phyloP scores from a whole-genome alignment of 768 basidiomycete genomes.

The Amanita rubescens region DNA sequence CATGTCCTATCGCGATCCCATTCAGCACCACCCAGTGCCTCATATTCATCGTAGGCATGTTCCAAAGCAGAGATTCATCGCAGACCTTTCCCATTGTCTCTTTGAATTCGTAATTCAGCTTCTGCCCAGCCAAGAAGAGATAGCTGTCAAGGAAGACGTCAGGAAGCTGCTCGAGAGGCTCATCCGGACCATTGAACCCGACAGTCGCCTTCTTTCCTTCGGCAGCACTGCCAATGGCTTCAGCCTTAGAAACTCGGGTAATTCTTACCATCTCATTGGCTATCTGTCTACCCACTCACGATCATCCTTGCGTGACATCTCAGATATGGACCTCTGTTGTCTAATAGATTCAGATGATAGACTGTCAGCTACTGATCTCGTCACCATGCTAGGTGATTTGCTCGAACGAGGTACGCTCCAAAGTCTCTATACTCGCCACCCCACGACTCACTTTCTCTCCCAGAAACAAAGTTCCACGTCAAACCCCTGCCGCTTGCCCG shows the following conservation, averaged over 20 bases:
- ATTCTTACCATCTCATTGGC: slow-evolving; percentile 9
- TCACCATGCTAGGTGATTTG: slow-evolving; percentile 88
- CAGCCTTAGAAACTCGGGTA: slow-evolving; percentile 92
- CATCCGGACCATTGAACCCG: slow-evolving; percentile 90
- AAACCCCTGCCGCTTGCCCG: slow-evolving; percentile 94
- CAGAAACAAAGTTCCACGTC: slow-evolving; percentile 94
- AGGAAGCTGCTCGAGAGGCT: slow-evolving; percentile 90
- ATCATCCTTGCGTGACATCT: slow-evolving; percentile 1
- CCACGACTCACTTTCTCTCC: slow-evolving; percentile 8
- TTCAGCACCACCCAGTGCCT: background rate
- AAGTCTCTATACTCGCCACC: slow-evolving; percentile 5
- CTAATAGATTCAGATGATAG: slow-evolving; percentile 84
- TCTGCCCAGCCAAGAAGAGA: slow-evolving; percentile 83
- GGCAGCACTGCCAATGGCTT: slow-evolving; percentile 97
- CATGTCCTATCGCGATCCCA: background rate
- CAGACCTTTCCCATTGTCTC: slow-evolving; percentile 82
- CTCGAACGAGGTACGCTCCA: slow-evolving; percentile 77
- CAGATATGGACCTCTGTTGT: slow-evolving; percentile 99
- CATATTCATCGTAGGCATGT: slow-evolving; percentile 23
- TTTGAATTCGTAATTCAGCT: slow-evolving; percentile 93
- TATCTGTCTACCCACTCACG: slow-evolving; percentile 1
- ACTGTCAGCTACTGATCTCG: slow-evolving; percentile 79
- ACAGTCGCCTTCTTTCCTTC: slow-evolving; percentile 86
- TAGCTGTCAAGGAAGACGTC: slow-evolving; percentile 94
- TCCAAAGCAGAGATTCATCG: slow-evolving; percentile 58